phyloP scores from a whole-genome alignment of 2,329 filamentous ascomycete genomes.

The Byssothecium circinans region DNA sequence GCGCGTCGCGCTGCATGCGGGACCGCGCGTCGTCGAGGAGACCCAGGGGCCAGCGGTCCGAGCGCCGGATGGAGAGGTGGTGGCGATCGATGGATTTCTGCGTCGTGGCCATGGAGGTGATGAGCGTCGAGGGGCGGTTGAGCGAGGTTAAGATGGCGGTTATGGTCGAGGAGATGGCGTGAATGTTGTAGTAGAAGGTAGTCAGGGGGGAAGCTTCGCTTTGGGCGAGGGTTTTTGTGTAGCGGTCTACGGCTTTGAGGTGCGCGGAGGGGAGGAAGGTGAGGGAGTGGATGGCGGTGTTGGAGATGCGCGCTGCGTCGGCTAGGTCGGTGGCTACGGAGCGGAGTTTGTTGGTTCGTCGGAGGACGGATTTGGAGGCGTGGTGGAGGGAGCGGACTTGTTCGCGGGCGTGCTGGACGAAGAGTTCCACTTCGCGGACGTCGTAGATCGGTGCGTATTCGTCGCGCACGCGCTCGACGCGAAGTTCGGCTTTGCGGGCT shows the following conservation, averaged over 20 bases:
- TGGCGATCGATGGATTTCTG: conserved; percentile 78
- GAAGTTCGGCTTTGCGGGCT: conserved; percentile 78
- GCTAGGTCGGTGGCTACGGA: conserved; percentile 67
- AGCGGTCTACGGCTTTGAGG: conserved; percentile 70
- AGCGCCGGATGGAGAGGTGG: conserved; percentile 71
- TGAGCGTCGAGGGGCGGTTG: conserved; percentile 75
- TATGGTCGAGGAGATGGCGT: conserved; percentile 81
- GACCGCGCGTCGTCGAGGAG: conserved; percentile 86
- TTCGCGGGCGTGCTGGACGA: conserved; percentile 87
- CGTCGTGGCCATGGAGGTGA: conserved; percentile 72
- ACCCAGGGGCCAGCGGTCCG: conserved; percentile 76
- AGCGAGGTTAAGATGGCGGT: conserved; percentile 79
- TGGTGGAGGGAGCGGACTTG: conserved; percentile 84
- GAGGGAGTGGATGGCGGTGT: conserved; percentile 54
- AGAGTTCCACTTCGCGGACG: conserved; percentile 86
- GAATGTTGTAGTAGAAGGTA: conserved; percentile 72
- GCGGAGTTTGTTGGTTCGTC: conserved; percentile 73
- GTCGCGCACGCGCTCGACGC: conserved; percentile 81
- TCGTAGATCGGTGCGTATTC: conserved; percentile 82
- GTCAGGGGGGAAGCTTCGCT: conserved; percentile 73
- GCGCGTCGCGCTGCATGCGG: conserved; percentile 79
- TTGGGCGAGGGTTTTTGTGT: conserved; percentile 65
- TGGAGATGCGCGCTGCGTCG: conserved; percentile 63
- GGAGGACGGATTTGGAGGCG: conserved; percentile 78
- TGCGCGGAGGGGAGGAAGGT: conserved; percentile 70